These are phyloP conservation scores for Lentinula sp. DNA, from an alignment of 768 basidiomycete genomes.

Conservation along the genomic window DNA sequence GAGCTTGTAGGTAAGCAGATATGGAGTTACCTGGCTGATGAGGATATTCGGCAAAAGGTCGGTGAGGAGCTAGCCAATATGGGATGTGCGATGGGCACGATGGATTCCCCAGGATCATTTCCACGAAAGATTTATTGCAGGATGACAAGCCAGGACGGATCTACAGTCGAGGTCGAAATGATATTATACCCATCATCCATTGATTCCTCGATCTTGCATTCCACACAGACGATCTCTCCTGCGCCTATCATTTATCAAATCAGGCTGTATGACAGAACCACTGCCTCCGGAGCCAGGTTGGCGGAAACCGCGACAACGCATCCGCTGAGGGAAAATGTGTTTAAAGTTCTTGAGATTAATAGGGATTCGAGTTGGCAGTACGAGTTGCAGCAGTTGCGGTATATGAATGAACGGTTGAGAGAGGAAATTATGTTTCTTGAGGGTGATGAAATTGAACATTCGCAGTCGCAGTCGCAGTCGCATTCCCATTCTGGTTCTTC, in stretches of 20 bases:
- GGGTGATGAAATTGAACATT: slow-evolving; percentile 3
- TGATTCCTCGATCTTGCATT: slow-evolving; percentile 5
- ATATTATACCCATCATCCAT: slow-evolving; percentile 30
- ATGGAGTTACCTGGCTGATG: slow-evolving; percentile 26
- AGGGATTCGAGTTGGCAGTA: slow-evolving; percentile 89
- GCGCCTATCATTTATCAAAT: slow-evolving; percentile 34
- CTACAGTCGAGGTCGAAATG: slow-evolving; percentile 21
- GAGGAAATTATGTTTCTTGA: slow-evolving; percentile 46
- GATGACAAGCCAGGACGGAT: slow-evolving; percentile 18
- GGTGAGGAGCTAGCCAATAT: slow-evolving; percentile 16
- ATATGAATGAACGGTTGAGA: slow-evolving; percentile 56
- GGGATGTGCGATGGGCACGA: slow-evolving; percentile 16
- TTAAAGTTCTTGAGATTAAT: slow-evolving; percentile 63
- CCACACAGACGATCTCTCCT: slow-evolving; percentile 20
- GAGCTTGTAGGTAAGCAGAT: slow-evolving; percentile 49
- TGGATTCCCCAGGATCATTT: slow-evolving; percentile 17
- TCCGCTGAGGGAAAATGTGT: slow-evolving; percentile 35
- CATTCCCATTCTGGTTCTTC: not conserved
- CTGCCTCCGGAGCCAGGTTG: not conserved
- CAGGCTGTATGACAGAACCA: slow-evolving; percentile 10
- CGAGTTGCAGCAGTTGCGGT: slow-evolving; percentile 79
- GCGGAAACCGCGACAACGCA: slow-evolving; percentile 9
- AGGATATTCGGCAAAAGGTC: slow-evolving; percentile 15
- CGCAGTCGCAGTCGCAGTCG: not conserved
- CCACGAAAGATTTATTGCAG: slow-evolving; percentile 23